phyloP scores from a whole-genome alignment of 2,329 filamentous ascomycete genomes.

The Pseudocercospora fijiensis region DNA sequence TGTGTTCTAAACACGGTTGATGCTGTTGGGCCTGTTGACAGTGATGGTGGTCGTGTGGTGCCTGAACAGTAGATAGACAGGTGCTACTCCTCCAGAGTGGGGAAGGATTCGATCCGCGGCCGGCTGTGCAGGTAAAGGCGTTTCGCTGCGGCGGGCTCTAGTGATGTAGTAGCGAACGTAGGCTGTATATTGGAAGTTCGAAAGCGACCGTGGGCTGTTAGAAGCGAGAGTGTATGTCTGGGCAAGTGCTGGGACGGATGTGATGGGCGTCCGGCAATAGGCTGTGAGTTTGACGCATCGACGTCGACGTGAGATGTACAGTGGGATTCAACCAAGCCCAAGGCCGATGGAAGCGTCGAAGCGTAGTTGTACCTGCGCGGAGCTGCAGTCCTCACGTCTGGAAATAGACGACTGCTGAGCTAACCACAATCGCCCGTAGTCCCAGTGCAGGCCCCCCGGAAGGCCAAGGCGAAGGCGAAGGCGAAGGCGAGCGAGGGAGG shows the following conservation, averaged over 20 bases:
- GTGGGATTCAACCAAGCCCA: constrained; percentile 3
- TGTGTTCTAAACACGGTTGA: background rate
- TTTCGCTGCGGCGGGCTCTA: constrained; percentile 1
- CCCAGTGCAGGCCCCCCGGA: constrained; percentile 11
- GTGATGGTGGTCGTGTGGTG: background rate
- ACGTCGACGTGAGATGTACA: background rate
- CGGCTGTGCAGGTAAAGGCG: constrained; percentile 7
- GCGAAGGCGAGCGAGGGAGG: constrained; percentile 20
- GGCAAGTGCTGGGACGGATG: constrained; percentile 14
- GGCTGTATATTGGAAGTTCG: constrained; percentile 3
- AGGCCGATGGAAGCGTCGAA: constrained; percentile 18
- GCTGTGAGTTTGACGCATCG: background rate
- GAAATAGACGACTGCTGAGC: constrained; percentile 20
- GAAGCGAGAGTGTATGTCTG: constrained; percentile 13
- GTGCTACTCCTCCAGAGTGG: constrained; percentile 2
- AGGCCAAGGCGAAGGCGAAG: too few relatives aligned
- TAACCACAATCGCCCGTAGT: constrained; percentile 3
- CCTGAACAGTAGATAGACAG: constrained; percentile 4
- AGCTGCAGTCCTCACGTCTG: constrained; percentile 19
- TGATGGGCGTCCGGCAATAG: constrained; percentile 1
- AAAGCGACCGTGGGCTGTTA: constrained; percentile 14
- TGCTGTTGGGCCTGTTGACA: background rate
- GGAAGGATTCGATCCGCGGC: background rate
- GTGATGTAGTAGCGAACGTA: background rate
- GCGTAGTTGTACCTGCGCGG: constrained; percentile 23